phyloP scores from a whole-genome alignment of 345 rosid species.

The Ceriops zippeliana region DNA sequence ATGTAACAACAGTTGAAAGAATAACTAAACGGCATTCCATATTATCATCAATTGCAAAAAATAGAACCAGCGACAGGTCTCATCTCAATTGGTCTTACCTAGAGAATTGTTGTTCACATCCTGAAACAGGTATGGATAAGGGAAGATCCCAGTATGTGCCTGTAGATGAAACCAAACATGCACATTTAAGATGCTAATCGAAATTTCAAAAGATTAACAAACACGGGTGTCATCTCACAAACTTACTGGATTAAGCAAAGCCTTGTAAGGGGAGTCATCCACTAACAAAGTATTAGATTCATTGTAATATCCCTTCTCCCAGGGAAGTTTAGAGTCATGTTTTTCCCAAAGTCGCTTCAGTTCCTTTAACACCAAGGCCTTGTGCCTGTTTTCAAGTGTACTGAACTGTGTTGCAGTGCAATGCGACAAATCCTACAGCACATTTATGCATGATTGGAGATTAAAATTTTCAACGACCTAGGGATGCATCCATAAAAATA shows the following conservation, averaged over 20 bases:
- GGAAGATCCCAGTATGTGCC: constrained; percentile 75
- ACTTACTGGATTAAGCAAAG: constrained; percentile 92
- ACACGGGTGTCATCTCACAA: background rate
- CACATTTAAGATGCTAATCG: background rate
- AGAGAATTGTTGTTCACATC: constrained; percentile 47
- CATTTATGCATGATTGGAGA: background rate
- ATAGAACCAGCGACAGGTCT: too few relatives aligned
- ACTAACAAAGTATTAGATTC: constrained; percentile 75
- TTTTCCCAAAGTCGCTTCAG: constrained; percentile 70
- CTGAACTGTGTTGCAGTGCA: constrained; percentile 51
- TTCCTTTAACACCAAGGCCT: constrained; percentile 70
- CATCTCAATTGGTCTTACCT: constrained; percentile 39
- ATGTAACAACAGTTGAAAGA: background rate
- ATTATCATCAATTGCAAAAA: background rate
- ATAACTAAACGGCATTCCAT: background rate
- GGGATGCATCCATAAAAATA: too few relatives aligned
- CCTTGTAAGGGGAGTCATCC: constrained; percentile 93
- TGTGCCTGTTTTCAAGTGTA: constrained; percentile 65
- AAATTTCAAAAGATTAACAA: background rate
- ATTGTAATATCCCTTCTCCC: constrained; percentile 58
- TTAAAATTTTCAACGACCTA: too few relatives aligned
- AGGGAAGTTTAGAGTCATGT: constrained; percentile 53
- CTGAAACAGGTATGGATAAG: constrained; percentile 52
- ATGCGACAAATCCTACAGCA: constrained; percentile 57
- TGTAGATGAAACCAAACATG: constrained; percentile 21